phyloP scores from a whole-genome alignment of 2,329 filamentous ascomycete genomes.

The Colletotrichum caudatum region DNA sequence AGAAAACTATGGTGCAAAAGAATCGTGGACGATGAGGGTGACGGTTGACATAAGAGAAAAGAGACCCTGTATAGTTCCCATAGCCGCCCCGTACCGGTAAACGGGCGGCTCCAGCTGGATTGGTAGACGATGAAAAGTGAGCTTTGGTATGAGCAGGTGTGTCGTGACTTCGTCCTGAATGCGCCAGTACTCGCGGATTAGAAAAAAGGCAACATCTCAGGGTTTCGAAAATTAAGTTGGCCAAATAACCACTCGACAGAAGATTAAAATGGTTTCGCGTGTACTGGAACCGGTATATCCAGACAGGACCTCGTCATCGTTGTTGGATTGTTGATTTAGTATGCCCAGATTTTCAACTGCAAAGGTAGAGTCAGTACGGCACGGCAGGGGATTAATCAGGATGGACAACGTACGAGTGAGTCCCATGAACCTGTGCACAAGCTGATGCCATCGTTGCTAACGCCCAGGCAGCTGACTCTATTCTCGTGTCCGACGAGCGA shows the following conservation, averaged over 20 bases:
- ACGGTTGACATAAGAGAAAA: conserved; percentile 34
- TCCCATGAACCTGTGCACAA: conserved; percentile 99
- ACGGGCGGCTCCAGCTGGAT: conserved; percentile 38
- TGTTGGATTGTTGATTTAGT: conserved; percentile 60
- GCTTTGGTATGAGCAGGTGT: conserved; percentile 42
- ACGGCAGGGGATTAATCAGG: conserved; percentile 55
- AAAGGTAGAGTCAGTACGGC: conserved; percentile 48
- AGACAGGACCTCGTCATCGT: conserved; percentile 40
- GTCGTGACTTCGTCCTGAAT: conserved; percentile 43
- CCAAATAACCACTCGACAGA: conserved; percentile 41
- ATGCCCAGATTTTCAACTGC: conserved; percentile 90
- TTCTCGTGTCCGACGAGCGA: conserved; percentile 98
- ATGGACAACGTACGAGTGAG: conserved; percentile 80
- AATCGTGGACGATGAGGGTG: conserved; percentile 29
- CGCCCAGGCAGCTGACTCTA: conserved; percentile 96
- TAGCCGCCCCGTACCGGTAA: conserved; percentile 35
- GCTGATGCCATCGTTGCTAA: conserved; percentile 99
- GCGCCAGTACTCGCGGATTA: conserved; percentile 43
- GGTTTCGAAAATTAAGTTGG: conserved; percentile 43
- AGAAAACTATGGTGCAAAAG: conserved; percentile 40
- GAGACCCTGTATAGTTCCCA: conserved; percentile 36
- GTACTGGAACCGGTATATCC: conserved; percentile 43
- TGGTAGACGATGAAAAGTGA: conserved; percentile 39
- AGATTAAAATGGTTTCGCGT: conserved; percentile 43
- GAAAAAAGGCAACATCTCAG: conserved; percentile 39